phyloP scores from a whole-genome alignment of 2,329 filamentous ascomycete genomes.

The Rhexocercosporidium sp. region DNA sequence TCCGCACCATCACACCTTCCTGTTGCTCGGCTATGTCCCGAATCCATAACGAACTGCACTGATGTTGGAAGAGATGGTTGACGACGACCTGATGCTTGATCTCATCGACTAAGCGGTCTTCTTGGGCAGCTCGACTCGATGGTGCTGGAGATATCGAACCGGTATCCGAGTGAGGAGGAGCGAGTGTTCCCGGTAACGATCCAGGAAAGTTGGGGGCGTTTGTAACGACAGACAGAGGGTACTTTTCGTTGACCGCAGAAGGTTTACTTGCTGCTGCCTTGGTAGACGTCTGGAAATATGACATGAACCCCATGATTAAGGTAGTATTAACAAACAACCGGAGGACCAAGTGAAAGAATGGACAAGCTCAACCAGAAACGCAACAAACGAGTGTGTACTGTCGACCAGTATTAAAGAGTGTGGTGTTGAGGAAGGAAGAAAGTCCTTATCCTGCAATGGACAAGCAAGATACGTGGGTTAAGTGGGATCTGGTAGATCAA shows the following conservation, averaged over 20 bases:
- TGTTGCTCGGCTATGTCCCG: conserved; percentile 10
- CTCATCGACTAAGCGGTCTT: conserved; percentile 20
- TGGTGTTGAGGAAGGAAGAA: background rate
- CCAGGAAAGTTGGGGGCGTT: conserved; percentile 14
- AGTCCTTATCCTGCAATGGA: background rate
- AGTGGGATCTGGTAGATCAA: background rate
- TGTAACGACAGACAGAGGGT: conserved; percentile 7
- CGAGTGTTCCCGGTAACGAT: conserved; percentile 8
- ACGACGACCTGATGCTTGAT: conserved; percentile 25
- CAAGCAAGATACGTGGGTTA: background rate
- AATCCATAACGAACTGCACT: conserved; percentile 24
- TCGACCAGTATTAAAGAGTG: background rate
- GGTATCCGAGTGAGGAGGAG: conserved; percentile 3
- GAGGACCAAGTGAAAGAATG: conserved; percentile 6
- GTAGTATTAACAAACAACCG: background rate
- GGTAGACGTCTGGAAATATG: conserved; percentile 19
- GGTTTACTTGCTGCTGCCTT: background rate
- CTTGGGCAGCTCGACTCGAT: conserved; percentile 15
- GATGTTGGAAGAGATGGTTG: conserved; percentile 23
- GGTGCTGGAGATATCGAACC: conserved; percentile 11
- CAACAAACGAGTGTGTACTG: background rate
- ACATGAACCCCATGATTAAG: conserved; percentile 19
- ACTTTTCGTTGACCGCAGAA: conserved; percentile 11
- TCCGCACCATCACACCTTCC: conserved; percentile 20
- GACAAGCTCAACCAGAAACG: background rate